Conservation (phyloP, 2,329 filamentous ascomycete species). For the Dendryphion nanum region DNA sequence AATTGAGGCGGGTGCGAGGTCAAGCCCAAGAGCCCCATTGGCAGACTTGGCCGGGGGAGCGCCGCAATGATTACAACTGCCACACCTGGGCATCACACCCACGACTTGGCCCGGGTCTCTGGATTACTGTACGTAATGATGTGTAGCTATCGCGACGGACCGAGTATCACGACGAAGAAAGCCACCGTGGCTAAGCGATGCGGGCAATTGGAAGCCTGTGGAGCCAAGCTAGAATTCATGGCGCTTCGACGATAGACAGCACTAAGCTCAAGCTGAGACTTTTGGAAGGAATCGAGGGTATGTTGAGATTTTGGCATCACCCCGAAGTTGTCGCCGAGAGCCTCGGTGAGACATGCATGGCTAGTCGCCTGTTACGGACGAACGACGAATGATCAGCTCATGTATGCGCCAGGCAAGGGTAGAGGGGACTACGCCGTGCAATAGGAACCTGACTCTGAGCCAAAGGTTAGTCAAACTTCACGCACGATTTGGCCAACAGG, state of each 20-base stretch:
- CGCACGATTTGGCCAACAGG: background rate
- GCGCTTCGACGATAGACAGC: conserved; percentile 4
- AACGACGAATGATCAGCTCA: background rate
- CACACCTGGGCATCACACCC: too few relatives aligned
- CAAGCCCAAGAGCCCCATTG: conserved; percentile 1
- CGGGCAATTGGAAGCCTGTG: background rate
- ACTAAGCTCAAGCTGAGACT: conserved; percentile 6
- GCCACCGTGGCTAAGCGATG: conserved; percentile 2
- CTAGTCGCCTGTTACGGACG: conserved; percentile 1
- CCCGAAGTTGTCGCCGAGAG: conserved; percentile 2
- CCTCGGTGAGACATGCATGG: conserved; percentile 2
- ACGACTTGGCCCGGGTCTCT: too few relatives aligned
- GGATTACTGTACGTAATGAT: conserved; percentile 8
- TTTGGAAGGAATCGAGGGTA: conserved; percentile 2
- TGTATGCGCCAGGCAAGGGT: conserved; percentile 3
- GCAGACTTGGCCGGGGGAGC: too few relatives aligned
- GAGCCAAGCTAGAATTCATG: conserved; percentile 5
- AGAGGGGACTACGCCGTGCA: background rate
- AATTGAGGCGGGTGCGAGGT: conserved; percentile 3
- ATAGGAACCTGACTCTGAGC: conserved; percentile 4
- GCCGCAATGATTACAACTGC: too few relatives aligned
- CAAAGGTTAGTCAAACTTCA: conserved; percentile 4
- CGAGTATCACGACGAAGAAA: conserved; percentile 1
- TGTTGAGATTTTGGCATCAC: conserved; percentile 1
- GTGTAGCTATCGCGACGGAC: conserved; percentile 1